Base-by-base conservation (phyloP, 2,329 filamentous ascomycete species). In the Botrytis medusae region DNA sequence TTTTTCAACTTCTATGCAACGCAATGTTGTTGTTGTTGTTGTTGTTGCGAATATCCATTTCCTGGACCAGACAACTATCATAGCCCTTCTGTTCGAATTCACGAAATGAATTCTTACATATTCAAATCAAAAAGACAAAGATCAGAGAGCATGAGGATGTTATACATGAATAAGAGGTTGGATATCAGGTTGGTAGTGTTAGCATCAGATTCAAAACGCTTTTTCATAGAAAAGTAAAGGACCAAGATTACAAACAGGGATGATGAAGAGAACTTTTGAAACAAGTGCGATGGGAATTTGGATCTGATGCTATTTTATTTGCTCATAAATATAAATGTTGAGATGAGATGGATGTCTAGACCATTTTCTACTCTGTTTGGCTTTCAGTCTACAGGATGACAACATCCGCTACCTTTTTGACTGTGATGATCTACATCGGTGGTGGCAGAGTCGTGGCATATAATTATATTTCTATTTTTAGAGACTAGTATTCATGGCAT, bases 201-300 rank as follows among this genome's bases (percentile, higher is more conserved):
- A 42, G 1, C 6, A 25, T 6, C 34, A 16, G 12, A 2, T 32
- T 5, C 14, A 20, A 29, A 18, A 14, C 9, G 9, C 4, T 25
- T 22, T 48, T 22, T 9, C 4, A 22, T 48, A 9, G 22, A 48
- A 9, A 22, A 48, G 7, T 22, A 10, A 22, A 8, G 16, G 4
- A 7, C n/a, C 7, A 29, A 57, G 16, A 29, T 57, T 8, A 18
- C 14, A 57, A 32, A 29, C 14, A 7, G n/a, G 2, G 1, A 29
- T 8, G 29, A 9, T 10, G 8, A 32, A 29, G n/a, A 16, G 51
- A 29, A 14, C 16, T 8, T 16, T 7, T 14, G 18, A n/a, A 29
- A 29, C 16, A 18, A 4, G 7, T 32, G 0, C 14, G 8, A 29
- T 0, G 14, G 2, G 29, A 57, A 16, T 0, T 4, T 29, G n/a